Evolutionary conservation across 495 filamentous ascomycete genomes (phyloP).

Genomic region (Podospora appendiculata): DNA sequence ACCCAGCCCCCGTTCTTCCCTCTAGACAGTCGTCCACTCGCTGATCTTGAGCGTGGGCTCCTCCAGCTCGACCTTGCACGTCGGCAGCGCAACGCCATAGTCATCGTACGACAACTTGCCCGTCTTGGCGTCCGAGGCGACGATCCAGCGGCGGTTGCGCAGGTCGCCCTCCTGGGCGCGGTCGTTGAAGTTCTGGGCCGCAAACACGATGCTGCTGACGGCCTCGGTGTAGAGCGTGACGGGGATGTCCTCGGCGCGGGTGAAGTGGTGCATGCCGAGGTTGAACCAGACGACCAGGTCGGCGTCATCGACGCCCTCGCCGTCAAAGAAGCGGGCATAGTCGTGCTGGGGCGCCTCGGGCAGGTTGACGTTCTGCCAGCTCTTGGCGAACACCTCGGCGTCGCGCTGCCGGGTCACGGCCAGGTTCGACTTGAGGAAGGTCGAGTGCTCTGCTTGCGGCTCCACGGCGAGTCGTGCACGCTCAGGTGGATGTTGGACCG

Average conservation of each 20-base stretch:
- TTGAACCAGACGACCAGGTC: conserved; percentile 45
- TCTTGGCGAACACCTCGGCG: conserved; percentile 40
- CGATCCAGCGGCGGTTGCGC: conserved; percentile 6
- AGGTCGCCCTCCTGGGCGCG: conserved; percentile 15
- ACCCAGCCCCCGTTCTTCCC: too few species aligned
- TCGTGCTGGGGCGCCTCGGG: conserved; percentile 42
- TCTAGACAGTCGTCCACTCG: neutral
- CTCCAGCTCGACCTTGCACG: conserved; percentile 7
- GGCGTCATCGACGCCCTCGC: conserved; percentile 41
- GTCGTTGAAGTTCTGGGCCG: conserved; percentile 37
- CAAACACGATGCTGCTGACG: conserved; percentile 35
- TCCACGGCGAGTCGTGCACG: conserved; percentile 37
- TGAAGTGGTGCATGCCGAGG: conserved; percentile 53
- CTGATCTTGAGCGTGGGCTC: conserved; percentile 9
- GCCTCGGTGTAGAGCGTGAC: conserved; percentile 44
- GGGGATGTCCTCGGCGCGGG: conserved; percentile 46
- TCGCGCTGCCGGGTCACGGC: conserved; percentile 45
- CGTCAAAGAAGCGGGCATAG: conserved; percentile 47
- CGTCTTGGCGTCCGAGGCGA: conserved; percentile 1
- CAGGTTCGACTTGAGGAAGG: conserved; percentile 41
- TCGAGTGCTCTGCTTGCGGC: conserved; percentile 34
- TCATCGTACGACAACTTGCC: conserved; percentile 7
- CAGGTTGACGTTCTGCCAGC: conserved; percentile 40
- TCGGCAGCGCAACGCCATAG: conserved; percentile 8
- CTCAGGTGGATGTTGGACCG: conserved; percentile 38